These are phyloP conservation scores for Thelonectria blattea DNA, from an alignment of 2,329 filamentous ascomycete species.

Conservation along the genomic window DNA sequence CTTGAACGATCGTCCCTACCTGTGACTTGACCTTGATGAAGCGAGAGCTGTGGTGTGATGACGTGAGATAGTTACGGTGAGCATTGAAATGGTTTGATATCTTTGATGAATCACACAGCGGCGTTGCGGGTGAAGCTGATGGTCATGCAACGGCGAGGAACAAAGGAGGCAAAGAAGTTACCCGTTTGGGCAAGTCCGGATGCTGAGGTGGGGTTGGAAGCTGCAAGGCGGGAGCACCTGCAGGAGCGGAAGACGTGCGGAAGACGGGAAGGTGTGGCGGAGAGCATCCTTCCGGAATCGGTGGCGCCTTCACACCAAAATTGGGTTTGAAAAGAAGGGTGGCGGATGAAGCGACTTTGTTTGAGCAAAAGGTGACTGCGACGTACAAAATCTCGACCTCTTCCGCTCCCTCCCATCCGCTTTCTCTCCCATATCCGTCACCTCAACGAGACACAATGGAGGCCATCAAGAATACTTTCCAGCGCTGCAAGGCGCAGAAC, in stretches of 20 bases:
- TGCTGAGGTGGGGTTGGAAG: slow-evolving; percentile 22
- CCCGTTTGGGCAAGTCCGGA: slow-evolving; percentile 41
- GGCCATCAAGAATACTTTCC: slow-evolving; percentile 63
- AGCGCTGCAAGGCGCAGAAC: slow-evolving; percentile 64
- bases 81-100: neutral
- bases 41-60: too few species aligned
- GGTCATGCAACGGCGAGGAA: neutral
- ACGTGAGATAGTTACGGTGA: too few species aligned
- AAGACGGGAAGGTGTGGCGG: slow-evolving; percentile 34
- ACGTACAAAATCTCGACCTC: slow-evolving; percentile 4
- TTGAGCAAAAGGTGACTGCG: neutral
- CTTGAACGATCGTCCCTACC: too few species aligned
- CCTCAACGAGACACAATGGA: slow-evolving; percentile 53
- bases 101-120: neutral
- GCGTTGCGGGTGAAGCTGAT: neutral
- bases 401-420: slow-evolving; percentile 6
- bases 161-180: slow-evolving; percentile 20
- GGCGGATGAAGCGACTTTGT: slow-evolving; percentile 2
- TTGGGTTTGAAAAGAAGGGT: neutral
- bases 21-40: neutral
- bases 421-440: neutral
- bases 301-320: slow-evolving; percentile 29
- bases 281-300: slow-evolving; percentile 41
- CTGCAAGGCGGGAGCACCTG: slow-evolving; percentile 35
- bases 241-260: slow-evolving; percentile 31